phyloP scores from a whole-genome alignment of 257 asterid species.

The Gardenia jasminoides region DNA sequence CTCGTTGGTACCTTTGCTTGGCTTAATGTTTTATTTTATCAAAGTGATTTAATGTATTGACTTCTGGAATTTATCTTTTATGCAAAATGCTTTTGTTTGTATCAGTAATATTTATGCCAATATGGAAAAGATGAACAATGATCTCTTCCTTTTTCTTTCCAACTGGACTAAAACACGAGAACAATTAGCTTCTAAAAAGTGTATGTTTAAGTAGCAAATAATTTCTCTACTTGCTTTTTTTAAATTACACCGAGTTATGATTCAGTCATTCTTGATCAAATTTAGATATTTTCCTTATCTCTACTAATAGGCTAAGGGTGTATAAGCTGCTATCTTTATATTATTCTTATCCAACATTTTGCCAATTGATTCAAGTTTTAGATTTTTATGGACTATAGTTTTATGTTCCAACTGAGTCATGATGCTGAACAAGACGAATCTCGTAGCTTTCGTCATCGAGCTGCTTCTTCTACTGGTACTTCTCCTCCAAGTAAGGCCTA shows the following conservation, averaged over 20 bases:
- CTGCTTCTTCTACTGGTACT: conserved; percentile 48
- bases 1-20: not conserved
- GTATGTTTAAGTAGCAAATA: not conserved
- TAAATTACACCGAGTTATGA: not conserved
- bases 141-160: not conserved
- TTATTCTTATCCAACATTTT: not conserved
- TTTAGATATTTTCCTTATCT: not conserved
- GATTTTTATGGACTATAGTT: conserved; percentile 29
- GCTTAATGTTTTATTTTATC: not conserved
- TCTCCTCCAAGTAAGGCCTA: conserved; percentile 53
- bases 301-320: not conserved
- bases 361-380: not conserved
- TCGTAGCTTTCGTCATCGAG: conserved; percentile 38
- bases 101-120: not conserved
- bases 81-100: not conserved
- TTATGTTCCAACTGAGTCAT: conserved; percentile 42
- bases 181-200: not conserved
- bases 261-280: not conserved
- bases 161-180: not conserved
- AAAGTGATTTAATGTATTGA: not conserved
- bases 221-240: not conserved
- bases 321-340: not conserved
- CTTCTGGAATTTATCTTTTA: not conserved
- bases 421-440: conserved; percentile 62
- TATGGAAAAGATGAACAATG: not conserved